These are phyloP conservation scores for Hypericum androsaemum DNA, from an alignment of 345 rosid species.

Conservation along the genomic window DNA sequence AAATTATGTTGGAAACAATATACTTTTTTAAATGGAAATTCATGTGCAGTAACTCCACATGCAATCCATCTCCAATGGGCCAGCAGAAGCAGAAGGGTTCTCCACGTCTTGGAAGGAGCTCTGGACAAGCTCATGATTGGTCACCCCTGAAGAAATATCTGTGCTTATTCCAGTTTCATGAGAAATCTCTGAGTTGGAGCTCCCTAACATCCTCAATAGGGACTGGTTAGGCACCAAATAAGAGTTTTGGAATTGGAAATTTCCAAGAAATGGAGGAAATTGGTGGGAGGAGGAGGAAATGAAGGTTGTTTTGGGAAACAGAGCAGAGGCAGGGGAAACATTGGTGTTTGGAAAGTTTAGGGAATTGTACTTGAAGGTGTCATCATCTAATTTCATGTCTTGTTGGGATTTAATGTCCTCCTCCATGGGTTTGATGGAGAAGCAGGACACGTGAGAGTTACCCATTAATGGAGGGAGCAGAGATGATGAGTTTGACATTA, in stretches of 20 bases:
- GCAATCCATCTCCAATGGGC: too few relatives aligned
- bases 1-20: too few relatives aligned
- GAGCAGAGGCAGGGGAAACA: too few relatives aligned
- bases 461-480: conserved; percentile 52
- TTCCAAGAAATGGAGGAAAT: too few relatives aligned
- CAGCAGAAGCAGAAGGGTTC: too few relatives aligned
- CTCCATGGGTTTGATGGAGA: conserved; percentile 17
- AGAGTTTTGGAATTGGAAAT: conserved; percentile 9
- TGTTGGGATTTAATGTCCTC: conserved; percentile 11
- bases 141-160: conserved; percentile 8
- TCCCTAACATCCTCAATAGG: conserved; percentile 32
- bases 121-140: too few relatives aligned
- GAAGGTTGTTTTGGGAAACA: too few relatives aligned
- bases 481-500: conserved; percentile 17
- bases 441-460: conserved; percentile 30
- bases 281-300: too few relatives aligned
- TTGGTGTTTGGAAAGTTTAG: background rate
- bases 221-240: conserved; percentile 12
- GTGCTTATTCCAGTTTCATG: conserved; percentile 6
- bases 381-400: background rate
- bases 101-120: too few relatives aligned
- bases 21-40: too few relatives aligned
- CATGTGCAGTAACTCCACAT: too few relatives aligned
- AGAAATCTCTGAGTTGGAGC: conserved; percentile 8
- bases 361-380: conserved; percentile 15